Base-by-base conservation (phyloP, 148 eudicot species). In the Dysphania ambrosioides region DNA sequence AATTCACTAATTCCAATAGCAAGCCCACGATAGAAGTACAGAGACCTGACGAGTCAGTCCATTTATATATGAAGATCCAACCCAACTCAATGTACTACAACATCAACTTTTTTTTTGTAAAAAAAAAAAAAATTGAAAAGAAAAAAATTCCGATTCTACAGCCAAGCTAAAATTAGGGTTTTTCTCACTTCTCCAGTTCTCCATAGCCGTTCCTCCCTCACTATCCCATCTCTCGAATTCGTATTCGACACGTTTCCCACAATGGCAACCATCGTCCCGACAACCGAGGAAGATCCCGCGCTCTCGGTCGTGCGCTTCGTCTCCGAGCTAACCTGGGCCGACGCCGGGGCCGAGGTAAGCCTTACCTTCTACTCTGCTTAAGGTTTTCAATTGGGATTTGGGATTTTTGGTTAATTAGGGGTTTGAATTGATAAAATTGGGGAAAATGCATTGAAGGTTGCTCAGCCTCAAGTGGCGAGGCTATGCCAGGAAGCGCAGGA, bases 311-410 rank as follows among this genome's bases (percentile, higher is more conserved):
- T 90, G 41, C 91, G 97, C 11, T 94, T 90, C 78, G 86, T 91
- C 38, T 87, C 97, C 34, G 89, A 86, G 73, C 81, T 90, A 44
- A 80, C 98, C 12, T 91, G 97, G 96, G 96, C 96, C 55, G 98
- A 94, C 67, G 98, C 97, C 63, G 97, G 98, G 75, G 82, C 96
- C 35, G 98, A 94, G 90, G 98, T 91, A 72, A n/a, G n/a, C 56
- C 64, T 30, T 29, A 6, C 7, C 5, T 41, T 56, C 21, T 32
- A 12, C 16, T 4, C 1, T 40, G 8, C 41, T 38, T 18, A 6
- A 15, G 72, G 21, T 47, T 47, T n/a, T 16, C 4, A 16, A 47
- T 47, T 47, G 16, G 66, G 5, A 32, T 72, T 30, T 56, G 8
- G 58, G 21, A n/a, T n/a, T n/a, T n/a, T 57, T 42, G 34, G 21